Evolutionary conservation across 2,329 filamentous ascomycete species (phyloP).

Genomic region (Fusarium tricinctum): DNA sequence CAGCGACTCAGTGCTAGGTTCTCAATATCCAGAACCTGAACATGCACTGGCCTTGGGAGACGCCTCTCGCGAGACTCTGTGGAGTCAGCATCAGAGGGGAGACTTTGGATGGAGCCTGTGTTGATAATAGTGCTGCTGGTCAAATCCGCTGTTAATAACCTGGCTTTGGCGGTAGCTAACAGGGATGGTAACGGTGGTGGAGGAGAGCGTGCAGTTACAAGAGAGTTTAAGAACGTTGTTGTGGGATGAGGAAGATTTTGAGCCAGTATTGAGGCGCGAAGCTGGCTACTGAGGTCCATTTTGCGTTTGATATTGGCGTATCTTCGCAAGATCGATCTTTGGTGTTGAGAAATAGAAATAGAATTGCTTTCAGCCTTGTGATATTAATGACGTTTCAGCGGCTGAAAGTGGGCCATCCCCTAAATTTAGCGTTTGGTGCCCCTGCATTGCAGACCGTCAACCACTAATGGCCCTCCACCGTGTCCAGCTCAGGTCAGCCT

Average conservation of each 20-base stretch:
- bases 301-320: constrained; percentile 15
- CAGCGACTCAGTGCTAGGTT: constrained; percentile 85
- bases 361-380: constrained; percentile 37
- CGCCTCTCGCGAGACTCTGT: constrained; percentile 67
- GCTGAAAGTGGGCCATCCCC: constrained; percentile 40
- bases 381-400: constrained; percentile 45
- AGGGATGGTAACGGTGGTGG: constrained; percentile 77
- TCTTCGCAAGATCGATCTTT: constrained; percentile 12
- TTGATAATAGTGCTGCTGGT: constrained; percentile 65
- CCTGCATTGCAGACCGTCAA: constrained; percentile 31
- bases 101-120: constrained; percentile 54
- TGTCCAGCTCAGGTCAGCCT: constrained; percentile 41
- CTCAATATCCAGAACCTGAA: constrained; percentile 89
- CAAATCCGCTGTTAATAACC: constrained; percentile 84
- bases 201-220: constrained; percentile 69
- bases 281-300: constrained; percentile 61
- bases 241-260: constrained; percentile 69
- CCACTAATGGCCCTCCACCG: constrained; percentile 41
- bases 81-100: constrained; percentile 69
- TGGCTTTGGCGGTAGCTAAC: constrained; percentile 83
- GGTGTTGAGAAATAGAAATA: constrained; percentile 25
- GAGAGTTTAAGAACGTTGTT: constrained; percentile 72
- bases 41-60: constrained; percentile 74
- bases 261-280: constrained; percentile 64
- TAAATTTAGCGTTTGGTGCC: constrained; percentile 37